Evolutionary conservation across 1,284 basidiomycete species (phyloP), one percentile per base, ranked within the genome.

Genomic region (Caloboletus firmus): DNA sequence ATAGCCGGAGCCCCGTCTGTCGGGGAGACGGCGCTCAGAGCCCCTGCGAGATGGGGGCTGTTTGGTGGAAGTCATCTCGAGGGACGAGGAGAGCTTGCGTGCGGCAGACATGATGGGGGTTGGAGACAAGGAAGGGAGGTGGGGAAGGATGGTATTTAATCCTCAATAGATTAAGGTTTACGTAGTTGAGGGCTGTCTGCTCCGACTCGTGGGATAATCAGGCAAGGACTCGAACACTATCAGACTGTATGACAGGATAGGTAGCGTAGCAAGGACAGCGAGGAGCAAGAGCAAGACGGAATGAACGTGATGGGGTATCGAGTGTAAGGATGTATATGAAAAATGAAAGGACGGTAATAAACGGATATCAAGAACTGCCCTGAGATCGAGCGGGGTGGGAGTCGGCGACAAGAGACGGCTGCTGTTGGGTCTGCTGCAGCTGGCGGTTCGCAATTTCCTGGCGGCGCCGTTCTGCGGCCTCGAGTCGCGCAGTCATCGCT

Each of bases 401-500:
- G 51, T 62, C 51, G 49, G 52, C 53, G 65, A 62, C 39, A 31
- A 44, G 18, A n/a, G 56, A 43, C 44, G 49, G 54, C 55, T 59
- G 54, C 39, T 60, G 52, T 35, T 61, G 57, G 54, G 74, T 72
- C 65, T 74, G 64, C n/a, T 57, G 60, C 46, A 72, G 59, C 52
- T 65, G 64, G 31, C 59, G 75, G 67, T 62, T 72, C 60, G 66
- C 77, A 49, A 89, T 71, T 69, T 85, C 82, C 59, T 75, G 74
- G 63, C 83, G 79, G 61, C 77, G 79, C 55, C 81, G 77, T 71
- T 90, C 87, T 26, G 85, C 86, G 34, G 84, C 84, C 70, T 89
- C 85, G 58, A 91, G 74, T 60, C 88, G 76, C 59, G 84, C 86
- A 22, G 80, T 79, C 85, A 91, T 86, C 49, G 83, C 86, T 64